Evolutionary conservation across 768 basidiomycete genomes (phyloP).

Genomic region (Tremella fuciformis): DNA sequence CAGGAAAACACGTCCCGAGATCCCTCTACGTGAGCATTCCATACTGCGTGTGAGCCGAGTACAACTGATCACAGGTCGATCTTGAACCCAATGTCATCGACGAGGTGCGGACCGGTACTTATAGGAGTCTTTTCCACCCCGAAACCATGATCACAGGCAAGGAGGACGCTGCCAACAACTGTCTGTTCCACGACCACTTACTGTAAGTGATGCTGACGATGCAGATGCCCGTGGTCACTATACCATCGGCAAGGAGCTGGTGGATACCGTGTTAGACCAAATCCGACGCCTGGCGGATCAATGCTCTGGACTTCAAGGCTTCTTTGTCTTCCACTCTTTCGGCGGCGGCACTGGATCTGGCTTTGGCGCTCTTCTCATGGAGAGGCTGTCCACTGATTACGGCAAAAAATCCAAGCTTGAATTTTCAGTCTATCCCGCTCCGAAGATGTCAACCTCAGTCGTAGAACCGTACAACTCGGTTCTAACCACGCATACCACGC

Average conservation of each 20-base stretch:
- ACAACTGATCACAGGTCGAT: conserved; percentile 44
- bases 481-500: conserved; percentile 95
- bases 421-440: conserved; percentile 96
- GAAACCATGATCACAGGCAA: conserved; percentile 96
- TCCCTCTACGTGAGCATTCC: conserved; percentile 73
- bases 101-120: conserved; percentile 91
- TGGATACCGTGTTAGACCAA: conserved; percentile 96
- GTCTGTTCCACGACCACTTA: conserved; percentile 55
- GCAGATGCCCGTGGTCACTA: conserved; percentile 97
- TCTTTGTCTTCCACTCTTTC: conserved; percentile 99
- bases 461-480: conserved; percentile 98
- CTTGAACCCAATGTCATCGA: conserved; percentile 94
- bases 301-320: conserved; percentile 96
- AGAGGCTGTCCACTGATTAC: conserved; percentile 95
- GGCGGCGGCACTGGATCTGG: conserved; percentile 99
- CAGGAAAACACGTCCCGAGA: conserved; percentile 95
- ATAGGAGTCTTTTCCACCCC: conserved; percentile 97
- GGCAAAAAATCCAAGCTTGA: conserved; percentile 99
- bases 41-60: not conserved
- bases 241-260: conserved; percentile 96
- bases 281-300: conserved; percentile 95
- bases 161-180: conserved; percentile 99
- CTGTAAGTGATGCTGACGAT: not conserved
- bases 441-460: conserved; percentile 88
- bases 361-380: conserved; percentile 94